Evolutionary conservation across 1,139 yeast species (phyloP), one percentile per base, ranked within the genome.

Genomic region (Yamadazyma oceani): DNA sequence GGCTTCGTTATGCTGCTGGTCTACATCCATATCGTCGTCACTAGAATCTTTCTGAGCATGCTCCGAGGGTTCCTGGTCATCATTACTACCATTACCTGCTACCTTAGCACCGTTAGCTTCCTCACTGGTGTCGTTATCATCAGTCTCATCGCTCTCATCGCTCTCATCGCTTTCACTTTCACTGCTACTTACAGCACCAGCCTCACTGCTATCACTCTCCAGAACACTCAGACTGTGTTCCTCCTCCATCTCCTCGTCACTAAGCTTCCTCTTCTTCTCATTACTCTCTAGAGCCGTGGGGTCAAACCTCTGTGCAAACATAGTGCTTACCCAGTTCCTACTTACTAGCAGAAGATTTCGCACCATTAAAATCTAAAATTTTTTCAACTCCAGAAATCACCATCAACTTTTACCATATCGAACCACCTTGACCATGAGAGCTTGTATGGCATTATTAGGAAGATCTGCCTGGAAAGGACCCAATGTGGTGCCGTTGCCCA

Each of bases 381-480:
- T 42, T 36, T 40, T n/a, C n/a, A n/a, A n/a, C n/a, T n/a, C n/a
- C 22, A 17, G 24, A 31, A 38, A 34, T n/a, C n/a, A 38, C 35
- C 32, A 26, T 31, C 26, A 16, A 17, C 28, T 19, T 4, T 24
- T n/a, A 24, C n/a, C 19, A 16, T 6, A 14, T 16, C 21, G 11
- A 27, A 4, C 16, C 7, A 15, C n/a, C 19, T 16, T 10, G n/a
- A 46, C 44, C 17, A 85, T 85, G 94, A 75, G 78, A 62, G 73
- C 85, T 34, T 60, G 83, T 23, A 54, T 78, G 42, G 58, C 66
- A 34, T 61, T 78, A 35, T 66, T 85, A 34, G 74, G 75, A 47
- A 78, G 95, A 53, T 82, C 95, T 1, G 87, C 83, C 10, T 86
- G 95, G 95, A 86, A 86, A 58, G 96, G 97, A 17, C 98, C 98